These are phyloP conservation scores for Erythrobasidium hasegawianum DNA, from an alignment of 1,284 basidiomycete genomes.

Conservation along the genomic window DNA sequence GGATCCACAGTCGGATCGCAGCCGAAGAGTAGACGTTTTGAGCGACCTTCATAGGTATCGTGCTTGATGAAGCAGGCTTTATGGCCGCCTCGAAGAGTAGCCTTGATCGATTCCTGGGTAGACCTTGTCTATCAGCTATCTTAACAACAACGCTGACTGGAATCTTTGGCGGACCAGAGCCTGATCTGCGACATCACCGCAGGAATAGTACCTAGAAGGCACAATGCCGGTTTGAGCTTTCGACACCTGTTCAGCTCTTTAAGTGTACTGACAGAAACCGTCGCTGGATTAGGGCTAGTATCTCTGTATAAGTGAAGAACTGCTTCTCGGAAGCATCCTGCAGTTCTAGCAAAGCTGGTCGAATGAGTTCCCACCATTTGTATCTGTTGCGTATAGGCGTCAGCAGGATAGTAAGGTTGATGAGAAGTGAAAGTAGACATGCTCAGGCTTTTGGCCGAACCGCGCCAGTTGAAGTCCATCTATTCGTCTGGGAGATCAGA, in stretches of 20 bases:
- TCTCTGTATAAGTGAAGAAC: neutral
- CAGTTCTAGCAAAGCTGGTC: neutral
- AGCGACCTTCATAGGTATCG: neutral
- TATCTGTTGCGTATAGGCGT: neutral
- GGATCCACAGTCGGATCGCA: neutral
- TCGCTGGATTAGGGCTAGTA: neutral
- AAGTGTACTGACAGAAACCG: neutral
- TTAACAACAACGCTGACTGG: neutral
- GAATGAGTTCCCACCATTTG: conserved; percentile 6
- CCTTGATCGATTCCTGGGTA: neutral
- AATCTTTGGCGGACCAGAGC: neutral
- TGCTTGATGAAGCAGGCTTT: conserved; percentile 5
- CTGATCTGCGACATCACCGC: neutral
- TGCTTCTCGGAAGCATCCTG: neutral
- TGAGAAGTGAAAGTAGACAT: neutral
- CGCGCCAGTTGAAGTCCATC: neutral
- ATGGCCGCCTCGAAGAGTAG: neutral
- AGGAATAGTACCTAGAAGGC: neutral
- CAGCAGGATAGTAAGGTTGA: neutral
- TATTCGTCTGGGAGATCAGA: neutral
- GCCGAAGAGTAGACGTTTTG: neutral
- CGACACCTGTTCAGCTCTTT: too few species aligned
- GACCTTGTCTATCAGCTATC: neutral
- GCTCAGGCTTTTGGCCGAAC: neutral
- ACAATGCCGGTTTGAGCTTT: too few species aligned